Percentiles rank a stretch among this genome's conserved stretches.
Evolutionary conservation across 176 grass and related monocot genomes (phyloP).

Genomic region (Musa beccarii): DNA sequence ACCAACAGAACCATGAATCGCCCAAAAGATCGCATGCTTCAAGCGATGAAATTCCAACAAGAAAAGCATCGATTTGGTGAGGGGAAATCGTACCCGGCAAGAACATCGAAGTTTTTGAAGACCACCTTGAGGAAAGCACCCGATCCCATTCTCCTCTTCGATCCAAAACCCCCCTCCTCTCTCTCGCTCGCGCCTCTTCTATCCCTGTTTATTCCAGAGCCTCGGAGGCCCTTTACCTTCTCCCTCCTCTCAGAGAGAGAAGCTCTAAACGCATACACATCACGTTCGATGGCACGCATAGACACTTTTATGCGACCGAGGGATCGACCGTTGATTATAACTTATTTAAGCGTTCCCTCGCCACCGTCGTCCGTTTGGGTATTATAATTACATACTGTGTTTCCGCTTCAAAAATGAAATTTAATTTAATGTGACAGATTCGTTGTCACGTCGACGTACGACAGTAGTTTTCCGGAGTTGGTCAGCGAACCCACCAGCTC

Average conservation of each 20-base stretch:
- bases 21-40: neutral
- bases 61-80: neutral
- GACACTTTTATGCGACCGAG: neutral
- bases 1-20: neutral
- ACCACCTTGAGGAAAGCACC: constrained; percentile 89
- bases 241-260: neutral
- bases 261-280: neutral
- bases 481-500: neutral
- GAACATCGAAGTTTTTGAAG: constrained; percentile 76
- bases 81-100: constrained; percentile 42
- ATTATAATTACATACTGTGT: no score
- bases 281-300: neutral
- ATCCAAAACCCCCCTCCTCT: neutral
- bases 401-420: neutral
- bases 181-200: neutral
- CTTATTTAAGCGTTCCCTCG: neutral
- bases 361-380: no score
- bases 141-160: constrained; percentile 45
- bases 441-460: neutral
- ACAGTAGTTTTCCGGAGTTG: neutral
- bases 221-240: no score
- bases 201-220: no score
- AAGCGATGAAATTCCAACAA: neutral
- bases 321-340: neutral
- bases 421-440: neutral